Conservation (phyloP, 2,329 filamentous ascomycete species). For the Fusarium continuum region DNA sequence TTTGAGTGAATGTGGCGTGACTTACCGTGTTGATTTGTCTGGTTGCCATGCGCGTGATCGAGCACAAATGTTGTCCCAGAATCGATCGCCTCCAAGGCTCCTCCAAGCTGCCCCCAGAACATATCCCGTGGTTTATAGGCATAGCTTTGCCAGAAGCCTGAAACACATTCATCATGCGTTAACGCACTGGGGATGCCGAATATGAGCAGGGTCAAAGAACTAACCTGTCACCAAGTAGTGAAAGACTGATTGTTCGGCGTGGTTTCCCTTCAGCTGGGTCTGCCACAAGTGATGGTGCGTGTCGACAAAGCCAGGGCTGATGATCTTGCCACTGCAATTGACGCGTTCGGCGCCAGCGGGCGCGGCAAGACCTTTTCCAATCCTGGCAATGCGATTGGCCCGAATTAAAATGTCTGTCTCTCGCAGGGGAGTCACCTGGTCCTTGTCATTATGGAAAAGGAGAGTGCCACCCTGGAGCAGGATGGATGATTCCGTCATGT, state of each 20-base stretch:
- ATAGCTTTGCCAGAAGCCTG: too few species aligned
- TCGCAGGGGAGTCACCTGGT: too few species aligned
- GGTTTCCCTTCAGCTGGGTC: conserved; percentile 1
- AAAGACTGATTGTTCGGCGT: too few species aligned
- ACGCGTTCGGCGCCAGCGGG: neutral
- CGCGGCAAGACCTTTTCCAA: neutral
- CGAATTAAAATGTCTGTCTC: too few species aligned
- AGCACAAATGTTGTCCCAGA: conserved; percentile 1
- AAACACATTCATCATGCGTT: too few species aligned
- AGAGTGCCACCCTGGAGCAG: too few species aligned
- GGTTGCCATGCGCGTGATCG: neutral
- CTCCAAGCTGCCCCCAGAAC: neutral
- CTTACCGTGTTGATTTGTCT: neutral
- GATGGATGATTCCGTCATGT: too few species aligned
- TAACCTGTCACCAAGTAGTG: too few species aligned
- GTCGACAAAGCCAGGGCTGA: conserved; percentile 24
- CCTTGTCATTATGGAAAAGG: too few species aligned
- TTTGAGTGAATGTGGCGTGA: neutral
- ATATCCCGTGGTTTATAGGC: neutral
- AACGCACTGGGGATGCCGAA: too few species aligned
- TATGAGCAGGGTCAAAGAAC: too few species aligned
- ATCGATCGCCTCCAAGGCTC: neutral
- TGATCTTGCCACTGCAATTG: conserved; percentile 20
- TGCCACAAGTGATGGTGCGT: conserved; percentile 32
- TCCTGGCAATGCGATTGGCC: too few species aligned